Evolutionary conservation across 1,284 basidiomycete species (phyloP).

Genomic region (Anthracocystis panici-leucophaei): DNA sequence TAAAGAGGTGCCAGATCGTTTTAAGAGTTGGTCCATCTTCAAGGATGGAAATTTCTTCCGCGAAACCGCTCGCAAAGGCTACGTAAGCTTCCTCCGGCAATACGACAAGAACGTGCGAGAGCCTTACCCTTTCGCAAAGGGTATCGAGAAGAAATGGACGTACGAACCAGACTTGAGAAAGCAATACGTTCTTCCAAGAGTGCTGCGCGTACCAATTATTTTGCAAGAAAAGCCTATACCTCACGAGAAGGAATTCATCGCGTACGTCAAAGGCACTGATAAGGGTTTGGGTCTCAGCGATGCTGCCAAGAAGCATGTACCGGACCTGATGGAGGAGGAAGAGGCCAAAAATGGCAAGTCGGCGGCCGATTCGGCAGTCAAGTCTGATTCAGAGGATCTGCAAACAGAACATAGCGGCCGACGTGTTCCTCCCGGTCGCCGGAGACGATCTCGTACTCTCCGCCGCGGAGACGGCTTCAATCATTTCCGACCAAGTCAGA

Average conservation of each 20-base stretch:
- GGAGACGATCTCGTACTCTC: background rate
- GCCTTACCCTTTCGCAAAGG: conserved; percentile 15
- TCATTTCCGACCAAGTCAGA: conserved; percentile 1
- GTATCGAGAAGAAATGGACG: conserved; percentile 25
- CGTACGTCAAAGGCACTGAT: conserved; percentile 12
- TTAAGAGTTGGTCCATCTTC: conserved; percentile 28
- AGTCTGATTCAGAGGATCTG: background rate
- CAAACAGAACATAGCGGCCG: background rate
- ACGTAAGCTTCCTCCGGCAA: conserved; percentile 1
- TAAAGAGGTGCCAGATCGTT: conserved; percentile 18
- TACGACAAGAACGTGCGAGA: conserved; percentile 18
- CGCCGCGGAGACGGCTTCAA: conserved; percentile 5
- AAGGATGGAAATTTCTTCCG: conserved; percentile 27
- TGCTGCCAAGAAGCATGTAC: conserved; percentile 9
- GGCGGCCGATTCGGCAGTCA: background rate
- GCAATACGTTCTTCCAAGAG: conserved; percentile 37
- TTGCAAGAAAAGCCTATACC: conserved; percentile 24
- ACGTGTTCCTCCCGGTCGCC: background rate
- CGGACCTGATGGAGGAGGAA: background rate
- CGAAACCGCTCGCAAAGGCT: conserved; percentile 23
- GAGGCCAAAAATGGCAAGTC: background rate
- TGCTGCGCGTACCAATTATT: conserved; percentile 33
- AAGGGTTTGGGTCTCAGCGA: conserved; percentile 4
- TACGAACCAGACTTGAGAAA: conserved; percentile 39
- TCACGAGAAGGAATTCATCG: conserved; percentile 11